Conservation (phyloP, 139 green algal species). For the Chlorella sorokiniana region DNA sequence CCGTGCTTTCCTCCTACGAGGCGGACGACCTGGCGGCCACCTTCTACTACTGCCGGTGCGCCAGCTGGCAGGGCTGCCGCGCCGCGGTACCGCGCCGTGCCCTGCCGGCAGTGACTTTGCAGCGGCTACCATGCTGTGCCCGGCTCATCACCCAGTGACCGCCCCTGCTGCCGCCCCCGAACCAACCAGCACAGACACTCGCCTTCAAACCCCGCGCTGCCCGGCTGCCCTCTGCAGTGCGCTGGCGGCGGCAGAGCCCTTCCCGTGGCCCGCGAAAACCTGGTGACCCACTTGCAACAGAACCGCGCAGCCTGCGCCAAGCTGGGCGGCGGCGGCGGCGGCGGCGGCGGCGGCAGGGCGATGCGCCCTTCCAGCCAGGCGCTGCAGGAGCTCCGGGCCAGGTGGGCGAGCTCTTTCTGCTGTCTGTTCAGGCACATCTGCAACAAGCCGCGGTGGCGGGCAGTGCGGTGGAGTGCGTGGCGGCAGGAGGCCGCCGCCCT, state of each 20-base stretch:
- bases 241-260: slow-evolving; percentile 62
- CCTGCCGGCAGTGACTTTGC: background rate
- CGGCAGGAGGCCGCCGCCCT: too few species aligned
- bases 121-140: too few species aligned
- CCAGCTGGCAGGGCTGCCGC: background rate
- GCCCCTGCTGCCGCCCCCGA: too few species aligned
- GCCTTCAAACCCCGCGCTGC: background rate
- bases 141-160: too few species aligned
- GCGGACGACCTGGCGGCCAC: slow-evolving; percentile 66
- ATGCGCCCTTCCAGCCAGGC: slow-evolving; percentile 4
- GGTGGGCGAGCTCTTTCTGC: too few species aligned
- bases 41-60: slow-evolving; percentile 64
- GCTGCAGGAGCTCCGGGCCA: background rate
- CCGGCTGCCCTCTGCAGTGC: slow-evolving; percentile 23
- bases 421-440: too few species aligned
- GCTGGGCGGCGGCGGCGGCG: background rate
- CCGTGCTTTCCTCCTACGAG: slow-evolving; percentile 70
- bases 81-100: background rate
- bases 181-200: background rate
- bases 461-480: too few species aligned
- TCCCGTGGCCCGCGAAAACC: slow-evolving; percentile 75
- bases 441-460: too few species aligned
- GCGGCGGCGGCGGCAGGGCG: background rate
- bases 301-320: slow-evolving; percentile 50
- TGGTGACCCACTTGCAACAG: slow-evolving; percentile 73